Base-by-base conservation (phyloP, 345 rosid genomes). In the Eucalyptus curtisii region DNA sequence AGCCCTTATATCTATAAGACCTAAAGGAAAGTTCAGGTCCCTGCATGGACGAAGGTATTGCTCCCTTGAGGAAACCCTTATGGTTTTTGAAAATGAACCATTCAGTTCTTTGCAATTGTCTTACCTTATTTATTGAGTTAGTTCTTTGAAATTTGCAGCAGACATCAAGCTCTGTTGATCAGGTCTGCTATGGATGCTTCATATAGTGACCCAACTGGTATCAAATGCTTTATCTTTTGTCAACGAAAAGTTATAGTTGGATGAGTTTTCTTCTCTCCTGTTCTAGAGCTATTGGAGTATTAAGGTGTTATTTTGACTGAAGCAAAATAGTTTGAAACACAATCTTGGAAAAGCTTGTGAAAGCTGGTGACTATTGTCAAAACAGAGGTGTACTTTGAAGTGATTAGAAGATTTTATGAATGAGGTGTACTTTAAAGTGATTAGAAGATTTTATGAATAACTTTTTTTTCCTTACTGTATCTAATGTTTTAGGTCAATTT, bases 151-250 rank as follows among this genome's bases (percentile, higher is more conserved):
- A 89, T 90, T 88, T 90, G 93, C 91, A 91, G 88, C 53, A 85
- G 66, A 64, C 87, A 85, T 48, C 89, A 52, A 84, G 87, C 88
- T 89, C 82, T 80, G 49, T 22, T 92, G 87, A 91, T 94, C 66
- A 93, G 87, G 85, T 93, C 94, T 91, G 95, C 97, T 53, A 95
- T 93, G 97, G 95, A 92, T 92, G 96, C 99, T 93, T 96, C 99
- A 59, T 94, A 88, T 90, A 96, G 97, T 87, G 98, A 96, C 89
- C 89, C 90, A 89, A 90, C 94, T 81, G 87, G 81, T 80, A 86
- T 86, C 16, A 5, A 5, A n/a, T 49, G 64, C 59, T 50, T 49
- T 50, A 50, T 55, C 30, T 2, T 31, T 25, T 50, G 10, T n/a
- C n/a, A 31, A 17, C 25, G 33, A 47, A 55, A 33, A 47, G 45